Percentiles rank a stretch among this genome's conserved stretches.
phyloP scores from a whole-genome alignment of 768 basidiomycete genomes.

The Pulveroboletus sp. region DNA sequence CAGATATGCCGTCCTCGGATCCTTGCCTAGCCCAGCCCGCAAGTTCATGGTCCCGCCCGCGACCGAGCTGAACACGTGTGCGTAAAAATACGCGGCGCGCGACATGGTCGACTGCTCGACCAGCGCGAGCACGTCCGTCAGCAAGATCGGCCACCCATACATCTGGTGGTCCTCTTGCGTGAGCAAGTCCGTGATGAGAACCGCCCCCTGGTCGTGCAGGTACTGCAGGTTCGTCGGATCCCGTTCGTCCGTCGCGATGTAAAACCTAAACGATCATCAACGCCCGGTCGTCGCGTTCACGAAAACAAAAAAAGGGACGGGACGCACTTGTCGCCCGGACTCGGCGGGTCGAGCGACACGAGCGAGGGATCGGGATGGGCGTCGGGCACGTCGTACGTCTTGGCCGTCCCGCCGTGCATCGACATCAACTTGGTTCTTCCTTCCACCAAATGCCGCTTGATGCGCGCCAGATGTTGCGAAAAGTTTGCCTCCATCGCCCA shows the following conservation, averaged over 20 bases:
- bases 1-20: conserved; percentile 37
- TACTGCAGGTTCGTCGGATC: conserved; percentile 29
- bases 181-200: conserved; percentile 41
- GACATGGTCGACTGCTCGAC: conserved; percentile 40
- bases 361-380: conserved; percentile 15
- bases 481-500: conserved; percentile 36
- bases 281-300: not conserved
- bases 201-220: conserved; percentile 34
- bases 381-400: conserved; percentile 22
- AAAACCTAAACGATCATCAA: conserved; percentile 22
- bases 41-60: conserved; percentile 41
- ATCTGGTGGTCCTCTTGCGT: conserved; percentile 38
- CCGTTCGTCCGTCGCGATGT: conserved; percentile 43
- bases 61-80: conserved; percentile 37
- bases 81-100: conserved; percentile 40
- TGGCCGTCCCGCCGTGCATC: conserved; percentile 18
- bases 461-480: conserved; percentile 31
- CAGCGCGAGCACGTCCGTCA: conserved; percentile 41
- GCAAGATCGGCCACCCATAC: conserved; percentile 40
- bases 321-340: conserved; percentile 20
- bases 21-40: conserved; percentile 38
- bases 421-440: conserved; percentile 17
- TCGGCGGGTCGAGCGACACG: conserved; percentile 24
- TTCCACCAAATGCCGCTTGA: conserved; percentile 24
- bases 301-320: not conserved